phyloP scores from a whole-genome alignment of 768 basidiomycete genomes.

The Tephrocybe rancida region DNA sequence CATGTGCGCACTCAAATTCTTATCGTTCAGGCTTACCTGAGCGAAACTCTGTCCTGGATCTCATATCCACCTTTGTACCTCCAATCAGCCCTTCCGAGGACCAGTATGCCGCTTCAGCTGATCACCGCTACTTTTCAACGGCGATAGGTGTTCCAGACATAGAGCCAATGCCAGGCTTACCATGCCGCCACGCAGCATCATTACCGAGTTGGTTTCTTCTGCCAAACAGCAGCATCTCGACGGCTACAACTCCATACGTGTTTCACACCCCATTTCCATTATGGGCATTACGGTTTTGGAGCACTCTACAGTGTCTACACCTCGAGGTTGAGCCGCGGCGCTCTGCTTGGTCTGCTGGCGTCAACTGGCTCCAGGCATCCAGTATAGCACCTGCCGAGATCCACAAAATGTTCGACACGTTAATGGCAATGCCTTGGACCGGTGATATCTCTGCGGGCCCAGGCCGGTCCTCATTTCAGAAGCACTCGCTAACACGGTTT shows the following conservation, averaged over 20 bases:
- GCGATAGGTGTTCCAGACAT: background rate
- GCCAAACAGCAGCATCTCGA: background rate
- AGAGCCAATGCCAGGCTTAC: background rate
- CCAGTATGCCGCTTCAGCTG: no score
- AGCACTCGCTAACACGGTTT: constrained; percentile 5
- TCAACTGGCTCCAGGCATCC: constrained; percentile 2
- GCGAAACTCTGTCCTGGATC: background rate
- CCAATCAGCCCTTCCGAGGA: background rate
- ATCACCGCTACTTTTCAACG: background rate
- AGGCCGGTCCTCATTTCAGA: background rate
- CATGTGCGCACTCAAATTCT: no score
- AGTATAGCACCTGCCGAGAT: background rate
- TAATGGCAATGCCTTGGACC: constrained; percentile 4
- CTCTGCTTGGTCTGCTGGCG: background rate
- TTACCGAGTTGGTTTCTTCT: background rate
- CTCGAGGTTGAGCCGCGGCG: background rate
- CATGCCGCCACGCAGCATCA: background rate
- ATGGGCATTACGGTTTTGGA: constrained; percentile 3
- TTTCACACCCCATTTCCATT: background rate
- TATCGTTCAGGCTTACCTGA: no score
- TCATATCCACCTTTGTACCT: background rate
- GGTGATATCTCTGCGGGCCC: background rate
- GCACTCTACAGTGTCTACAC: background rate
- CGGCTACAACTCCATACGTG: constrained; percentile 3
- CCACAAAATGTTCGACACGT: background rate